Evolutionary conservation across 2,329 filamentous ascomycete species (phyloP).

Genomic region (Bertia moriformis): DNA sequence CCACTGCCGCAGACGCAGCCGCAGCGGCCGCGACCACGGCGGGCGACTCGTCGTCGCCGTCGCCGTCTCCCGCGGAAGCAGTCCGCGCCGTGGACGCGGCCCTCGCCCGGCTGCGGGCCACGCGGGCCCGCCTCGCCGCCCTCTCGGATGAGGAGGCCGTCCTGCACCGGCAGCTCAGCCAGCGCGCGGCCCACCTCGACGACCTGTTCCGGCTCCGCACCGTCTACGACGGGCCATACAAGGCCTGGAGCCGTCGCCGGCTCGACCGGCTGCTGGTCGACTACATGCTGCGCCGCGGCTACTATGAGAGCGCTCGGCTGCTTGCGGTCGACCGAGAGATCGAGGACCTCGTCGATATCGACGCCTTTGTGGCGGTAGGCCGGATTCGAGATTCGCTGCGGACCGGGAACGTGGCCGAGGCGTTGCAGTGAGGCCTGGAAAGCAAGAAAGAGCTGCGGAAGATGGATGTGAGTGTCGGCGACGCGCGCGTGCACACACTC

Average conservation of each 20-base stretch:
- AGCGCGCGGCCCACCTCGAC: constrained; percentile 67
- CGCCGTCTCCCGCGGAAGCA: constrained; percentile 56
- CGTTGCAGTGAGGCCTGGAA: constrained; percentile 78
- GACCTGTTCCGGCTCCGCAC: constrained; percentile 67
- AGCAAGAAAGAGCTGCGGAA: constrained; percentile 88
- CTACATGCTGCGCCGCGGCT: constrained; percentile 75
- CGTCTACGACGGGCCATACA: constrained; percentile 84
- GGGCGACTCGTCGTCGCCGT: constrained; percentile 46
- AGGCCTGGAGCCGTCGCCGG: constrained; percentile 70
- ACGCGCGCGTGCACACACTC: not conserved
- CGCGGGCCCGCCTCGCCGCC: constrained; percentile 73
- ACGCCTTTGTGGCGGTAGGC: constrained; percentile 73
- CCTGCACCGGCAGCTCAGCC: constrained; percentile 61
- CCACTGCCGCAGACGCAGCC: too few species aligned
- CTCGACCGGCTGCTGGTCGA: constrained; percentile 82
- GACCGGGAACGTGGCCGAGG: constrained; percentile 59
- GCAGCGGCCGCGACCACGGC: too few species aligned
- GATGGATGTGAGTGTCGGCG: constrained; percentile 47
- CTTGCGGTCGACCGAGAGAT: constrained; percentile 66
- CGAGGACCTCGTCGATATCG: constrained; percentile 70
- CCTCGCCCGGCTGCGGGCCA: constrained; percentile 67
- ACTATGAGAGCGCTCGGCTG: constrained; percentile 59
- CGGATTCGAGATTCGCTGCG: constrained; percentile 61
- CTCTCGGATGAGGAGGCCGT: constrained; percentile 67
- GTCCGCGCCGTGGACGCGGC: constrained; percentile 71